Evolutionary conservation across 2,329 filamentous ascomycete genomes (phyloP).

Genomic region (Fusarium sp.): DNA sequence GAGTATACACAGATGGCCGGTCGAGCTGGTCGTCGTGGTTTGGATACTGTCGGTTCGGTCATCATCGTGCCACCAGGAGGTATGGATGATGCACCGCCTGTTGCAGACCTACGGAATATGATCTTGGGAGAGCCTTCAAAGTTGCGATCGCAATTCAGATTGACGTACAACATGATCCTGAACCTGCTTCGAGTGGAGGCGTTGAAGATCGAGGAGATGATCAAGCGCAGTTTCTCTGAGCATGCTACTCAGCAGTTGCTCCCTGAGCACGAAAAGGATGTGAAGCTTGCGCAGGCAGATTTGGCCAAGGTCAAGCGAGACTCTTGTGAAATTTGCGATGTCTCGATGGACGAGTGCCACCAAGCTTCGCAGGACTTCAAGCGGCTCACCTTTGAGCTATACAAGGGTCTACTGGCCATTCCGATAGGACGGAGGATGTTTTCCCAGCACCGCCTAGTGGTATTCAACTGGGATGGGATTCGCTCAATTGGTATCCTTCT

Average conservation of each 20-base stretch:
- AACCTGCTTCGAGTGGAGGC: slow-evolving; percentile 95
- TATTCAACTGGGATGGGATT: slow-evolving; percentile 86
- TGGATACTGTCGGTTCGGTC: slow-evolving; percentile 92
- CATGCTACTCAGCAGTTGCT: slow-evolving; percentile 95
- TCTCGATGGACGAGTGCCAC: slow-evolving; percentile 83
- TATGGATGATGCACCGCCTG: slow-evolving; percentile 87
- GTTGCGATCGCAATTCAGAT: slow-evolving; percentile 91
- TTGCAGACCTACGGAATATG: slow-evolving; percentile 86
- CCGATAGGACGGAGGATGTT: slow-evolving; percentile 86
- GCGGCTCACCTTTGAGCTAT: slow-evolving; percentile 81
- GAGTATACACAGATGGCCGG: slow-evolving; percentile 99
- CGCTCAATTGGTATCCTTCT: slow-evolving; percentile 84
- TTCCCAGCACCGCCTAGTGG: slow-evolving; percentile 76
- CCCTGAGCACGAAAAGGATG: slow-evolving; percentile 94
- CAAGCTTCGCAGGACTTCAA: slow-evolving; percentile 83
- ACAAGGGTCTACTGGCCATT: slow-evolving; percentile 80
- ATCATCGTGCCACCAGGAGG: slow-evolving; percentile 88
- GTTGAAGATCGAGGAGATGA: slow-evolving; percentile 99
- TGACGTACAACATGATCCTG: slow-evolving; percentile 99
- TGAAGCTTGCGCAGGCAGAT: slow-evolving; percentile 91
- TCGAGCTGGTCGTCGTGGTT: slow-evolving; percentile 88
- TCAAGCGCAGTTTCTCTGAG: slow-evolving; percentile 98
- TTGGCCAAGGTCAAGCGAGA: slow-evolving; percentile 90
- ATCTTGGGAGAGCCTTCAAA: slow-evolving; percentile 96
- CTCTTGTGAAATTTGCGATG: slow-evolving; percentile 82